Conservation (phyloP, 2,329 filamentous ascomycete species). For the Fusarium cicatricum region DNA sequence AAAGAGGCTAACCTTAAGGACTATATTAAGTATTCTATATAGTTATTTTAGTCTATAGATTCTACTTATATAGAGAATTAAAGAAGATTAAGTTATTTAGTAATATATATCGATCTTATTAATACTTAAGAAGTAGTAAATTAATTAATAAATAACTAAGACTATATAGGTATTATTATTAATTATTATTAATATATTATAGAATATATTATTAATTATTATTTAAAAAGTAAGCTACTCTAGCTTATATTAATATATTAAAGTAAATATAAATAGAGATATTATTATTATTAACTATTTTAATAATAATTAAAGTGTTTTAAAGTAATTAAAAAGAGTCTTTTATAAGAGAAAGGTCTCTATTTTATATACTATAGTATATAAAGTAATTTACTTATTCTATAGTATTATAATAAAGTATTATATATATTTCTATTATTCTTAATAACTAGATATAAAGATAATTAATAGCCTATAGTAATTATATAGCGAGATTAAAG, state of each 20-base stretch:
- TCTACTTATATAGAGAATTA: neutral
- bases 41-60: neutral
- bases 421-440: too few species aligned
- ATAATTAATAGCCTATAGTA: too few species aligned
- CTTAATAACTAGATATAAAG: too few species aligned
- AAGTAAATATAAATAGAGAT: neutral
- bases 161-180: neutral
- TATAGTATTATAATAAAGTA: neutral
- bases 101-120: neutral
- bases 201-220: neutral
- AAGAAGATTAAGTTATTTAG: neutral
- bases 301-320: neutral
- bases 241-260: neutral
- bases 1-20: neutral
- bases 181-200: neutral
- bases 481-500: too few species aligned
- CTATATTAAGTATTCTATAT: neutral
- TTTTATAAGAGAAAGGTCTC: neutral
- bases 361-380: conserved; percentile 1
- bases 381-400: conserved; percentile 2
- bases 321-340: neutral
- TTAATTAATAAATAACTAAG: too few species aligned
- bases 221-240: neutral
- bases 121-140: neutral
- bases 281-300: neutral